Percentiles rank a stretch among this genome's conserved stretches.
Evolutionary conservation across 768 basidiomycete species (phyloP).

Genomic region (Suillus decipiens): DNA sequence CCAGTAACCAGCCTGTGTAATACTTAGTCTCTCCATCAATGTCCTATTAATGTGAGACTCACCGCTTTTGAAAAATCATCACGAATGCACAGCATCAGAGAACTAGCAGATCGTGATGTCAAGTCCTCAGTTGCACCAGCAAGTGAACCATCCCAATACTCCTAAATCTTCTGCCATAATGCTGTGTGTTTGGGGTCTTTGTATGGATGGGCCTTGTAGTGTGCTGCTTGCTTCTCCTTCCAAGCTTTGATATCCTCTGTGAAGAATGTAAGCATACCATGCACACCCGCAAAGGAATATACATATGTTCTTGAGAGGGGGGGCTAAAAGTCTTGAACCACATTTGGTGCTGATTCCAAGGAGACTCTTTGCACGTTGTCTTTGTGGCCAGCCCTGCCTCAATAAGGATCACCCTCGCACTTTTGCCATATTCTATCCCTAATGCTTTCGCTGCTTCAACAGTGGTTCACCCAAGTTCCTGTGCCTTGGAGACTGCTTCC

Average conservation of each 20-base stretch:
- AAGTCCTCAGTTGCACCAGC: conserved; percentile 1
- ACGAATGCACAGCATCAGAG: not conserved
- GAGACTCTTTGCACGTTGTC: too few species aligned
- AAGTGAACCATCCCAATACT: conserved; percentile 1
- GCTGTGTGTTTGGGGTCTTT: not conserved
- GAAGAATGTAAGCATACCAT: not conserved
- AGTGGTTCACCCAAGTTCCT: too few species aligned
- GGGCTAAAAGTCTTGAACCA: not conserved
- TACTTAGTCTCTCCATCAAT: not conserved
- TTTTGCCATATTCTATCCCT: too few species aligned
- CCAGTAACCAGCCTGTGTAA: not conserved
- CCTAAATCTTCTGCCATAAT: not conserved
- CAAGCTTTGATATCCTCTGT: conserved; percentile 2
- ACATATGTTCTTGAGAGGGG: not conserved
- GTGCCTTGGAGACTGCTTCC: too few species aligned
- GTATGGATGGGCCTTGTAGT: not conserved
- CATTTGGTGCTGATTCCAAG: not conserved
- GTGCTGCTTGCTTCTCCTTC: not conserved
- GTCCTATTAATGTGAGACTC: not conserved
- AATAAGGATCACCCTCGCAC: too few species aligned
- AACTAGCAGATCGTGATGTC: not conserved
- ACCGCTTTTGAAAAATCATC: not conserved
- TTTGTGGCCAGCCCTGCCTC: too few species aligned
- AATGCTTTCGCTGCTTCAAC: too few species aligned
- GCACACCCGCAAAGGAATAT: not conserved